Evolutionary conservation across 2,329 filamentous ascomycete genomes (phyloP).

Genomic region (Colletotrichum sp.): DNA sequence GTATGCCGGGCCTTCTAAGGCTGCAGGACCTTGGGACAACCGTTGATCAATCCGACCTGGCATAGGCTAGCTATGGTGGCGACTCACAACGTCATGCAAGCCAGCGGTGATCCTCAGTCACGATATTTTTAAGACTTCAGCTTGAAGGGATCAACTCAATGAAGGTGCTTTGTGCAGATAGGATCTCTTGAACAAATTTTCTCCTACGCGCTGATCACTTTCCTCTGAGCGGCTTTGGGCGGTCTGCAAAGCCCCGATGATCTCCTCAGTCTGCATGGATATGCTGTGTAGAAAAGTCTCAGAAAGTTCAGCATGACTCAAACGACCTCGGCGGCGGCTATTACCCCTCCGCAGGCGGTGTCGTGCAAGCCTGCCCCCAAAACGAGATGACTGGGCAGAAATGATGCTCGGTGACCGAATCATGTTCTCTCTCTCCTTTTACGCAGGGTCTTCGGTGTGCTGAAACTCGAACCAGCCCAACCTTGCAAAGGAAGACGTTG

Average conservation of each 20-base stretch:
- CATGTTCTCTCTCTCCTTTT: not conserved
- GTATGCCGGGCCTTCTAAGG: not conserved
- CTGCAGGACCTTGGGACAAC: not conserved
- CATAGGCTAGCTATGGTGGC: not conserved
- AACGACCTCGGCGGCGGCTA: not conserved
- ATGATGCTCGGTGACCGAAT: not conserved
- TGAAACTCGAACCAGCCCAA: not conserved
- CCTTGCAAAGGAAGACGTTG: not conserved
- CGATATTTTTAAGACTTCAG: not conserved
- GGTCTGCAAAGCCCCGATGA: not conserved
- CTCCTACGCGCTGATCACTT: not conserved
- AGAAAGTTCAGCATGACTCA: not conserved
- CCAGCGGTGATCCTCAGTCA: not conserved
- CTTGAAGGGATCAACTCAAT: not conserved
- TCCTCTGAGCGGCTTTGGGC: not conserved
- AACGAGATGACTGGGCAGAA: not conserved
- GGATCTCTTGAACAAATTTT: not conserved
- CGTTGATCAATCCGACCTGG: not conserved
- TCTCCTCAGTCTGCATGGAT: not conserved
- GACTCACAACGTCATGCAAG: not conserved
- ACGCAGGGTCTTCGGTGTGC: not conserved
- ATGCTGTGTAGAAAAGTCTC: not conserved
- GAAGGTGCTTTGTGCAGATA: not conserved
- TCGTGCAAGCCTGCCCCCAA: not conserved
- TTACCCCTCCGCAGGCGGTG: not conserved